Conservation (phyloP, 805 yeast species). For the Debaryomyces tyrocola region DNA sequence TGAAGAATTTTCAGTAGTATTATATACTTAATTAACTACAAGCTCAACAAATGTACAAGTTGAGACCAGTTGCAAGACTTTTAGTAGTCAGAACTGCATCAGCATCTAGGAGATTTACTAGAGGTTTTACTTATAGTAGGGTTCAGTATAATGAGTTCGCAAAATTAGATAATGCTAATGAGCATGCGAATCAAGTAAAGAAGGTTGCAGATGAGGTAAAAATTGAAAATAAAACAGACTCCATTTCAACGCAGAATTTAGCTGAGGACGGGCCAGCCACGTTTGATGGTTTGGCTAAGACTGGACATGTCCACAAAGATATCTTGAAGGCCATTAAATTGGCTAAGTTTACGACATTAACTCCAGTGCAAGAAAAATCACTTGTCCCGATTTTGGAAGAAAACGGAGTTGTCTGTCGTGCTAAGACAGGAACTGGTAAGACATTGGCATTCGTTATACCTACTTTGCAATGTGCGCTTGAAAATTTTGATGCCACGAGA, state of each 20-base stretch:
- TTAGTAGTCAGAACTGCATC: not conserved
- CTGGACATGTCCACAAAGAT: conserved; percentile 9
- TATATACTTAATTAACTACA: too few species aligned
- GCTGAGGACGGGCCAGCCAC: conserved; percentile 3
- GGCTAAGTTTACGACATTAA: conserved; percentile 53
- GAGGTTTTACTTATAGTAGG: not conserved
- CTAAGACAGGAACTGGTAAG: conserved; percentile 95
- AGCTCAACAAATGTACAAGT: not conserved
- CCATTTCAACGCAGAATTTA: not conserved
- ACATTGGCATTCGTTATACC: conserved; percentile 89
- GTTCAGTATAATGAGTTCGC: not conserved
- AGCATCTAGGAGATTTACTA: not conserved
- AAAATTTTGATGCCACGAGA: conserved; percentile 24
- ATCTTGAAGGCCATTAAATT: conserved; percentile 33
- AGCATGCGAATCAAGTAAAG: not conserved
- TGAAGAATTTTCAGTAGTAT: too few species aligned
- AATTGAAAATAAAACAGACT: not conserved
- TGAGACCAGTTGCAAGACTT: not conserved
- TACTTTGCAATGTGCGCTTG: conserved; percentile 52
- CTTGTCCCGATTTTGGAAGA: conserved; percentile 55
- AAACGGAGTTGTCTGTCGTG: conserved; percentile 79
- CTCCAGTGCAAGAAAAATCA: conserved; percentile 68
- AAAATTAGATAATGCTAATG: not conserved
- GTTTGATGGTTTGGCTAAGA: conserved; percentile 8
- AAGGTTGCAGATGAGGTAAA: not conserved